phyloP scores from a whole-genome alignment of 768 basidiomycete species.

The Chiua virens region DNA sequence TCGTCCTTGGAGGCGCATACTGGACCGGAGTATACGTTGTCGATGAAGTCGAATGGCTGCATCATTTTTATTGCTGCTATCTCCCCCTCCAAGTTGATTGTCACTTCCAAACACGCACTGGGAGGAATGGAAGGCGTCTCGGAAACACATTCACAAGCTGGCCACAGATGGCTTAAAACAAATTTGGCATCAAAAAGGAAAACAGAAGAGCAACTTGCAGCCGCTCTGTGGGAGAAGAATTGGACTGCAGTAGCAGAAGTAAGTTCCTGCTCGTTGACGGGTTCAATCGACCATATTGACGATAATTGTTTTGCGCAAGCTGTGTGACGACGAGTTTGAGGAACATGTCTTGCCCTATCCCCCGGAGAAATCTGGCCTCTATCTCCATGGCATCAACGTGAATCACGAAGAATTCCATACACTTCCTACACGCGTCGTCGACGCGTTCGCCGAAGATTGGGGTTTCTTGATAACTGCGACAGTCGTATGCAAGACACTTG shows the following conservation, averaged over 20 bases:
- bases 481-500: conserved; percentile 51
- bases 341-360: conserved; percentile 92
- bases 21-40: conserved; percentile 75
- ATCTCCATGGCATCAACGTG: conserved; percentile 88
- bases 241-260: conserved; percentile 95
- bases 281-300: neutral
- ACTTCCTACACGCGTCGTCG: conserved; percentile 61
- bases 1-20: conserved; percentile 66
- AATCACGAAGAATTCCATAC: conserved; percentile 69
- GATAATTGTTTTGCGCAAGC: conserved; percentile 51
- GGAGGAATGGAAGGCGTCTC: conserved; percentile 49
- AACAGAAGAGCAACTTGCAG: conserved; percentile 74
- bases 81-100: conserved; percentile 66
- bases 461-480: conserved; percentile 84
- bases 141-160: conserved; percentile 76
- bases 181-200: conserved; percentile 57
- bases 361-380: conserved; percentile 81
- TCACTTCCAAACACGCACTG: conserved; percentile 92
- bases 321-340: conserved; percentile 96
- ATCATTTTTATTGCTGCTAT: conserved; percentile 94
- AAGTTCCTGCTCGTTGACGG: conserved; percentile 20
- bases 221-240: conserved; percentile 72
- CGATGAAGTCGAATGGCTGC: conserved; percentile 94
- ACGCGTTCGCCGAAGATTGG: conserved; percentile 84
- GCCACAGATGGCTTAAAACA: conserved; percentile 77